phyloP scores from a whole-genome alignment of 2,329 filamentous ascomycete species.

The Colletotrichum caudatum region DNA sequence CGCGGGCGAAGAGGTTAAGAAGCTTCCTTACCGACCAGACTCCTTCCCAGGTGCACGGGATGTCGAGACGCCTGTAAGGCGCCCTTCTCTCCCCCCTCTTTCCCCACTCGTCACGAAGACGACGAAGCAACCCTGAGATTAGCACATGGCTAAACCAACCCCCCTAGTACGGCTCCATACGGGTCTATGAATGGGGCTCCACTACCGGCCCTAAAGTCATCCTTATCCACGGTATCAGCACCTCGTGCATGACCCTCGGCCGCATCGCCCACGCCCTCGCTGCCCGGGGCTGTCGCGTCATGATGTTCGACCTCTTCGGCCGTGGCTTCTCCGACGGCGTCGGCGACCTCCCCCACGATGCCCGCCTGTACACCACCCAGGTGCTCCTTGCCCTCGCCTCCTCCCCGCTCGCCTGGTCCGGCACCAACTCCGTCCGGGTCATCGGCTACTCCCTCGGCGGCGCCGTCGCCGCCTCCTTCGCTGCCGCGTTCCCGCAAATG shows the following conservation, averaged over 20 bases:
- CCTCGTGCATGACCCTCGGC: slow-evolving; percentile 79
- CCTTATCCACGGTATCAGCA: slow-evolving; percentile 86
- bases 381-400: slow-evolving; percentile 78
- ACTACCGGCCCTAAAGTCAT: slow-evolving; percentile 79
- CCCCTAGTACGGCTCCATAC: slow-evolving; percentile 74
- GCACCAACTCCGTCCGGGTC: slow-evolving; percentile 69
- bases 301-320: slow-evolving; percentile 82
- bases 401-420: slow-evolving; percentile 76
- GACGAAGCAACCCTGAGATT: not conserved
- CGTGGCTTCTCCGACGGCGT: slow-evolving; percentile 76
- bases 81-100: slow-evolving; percentile 35
- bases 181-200: slow-evolving; percentile 87
- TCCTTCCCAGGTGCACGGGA: slow-evolving; percentile 79
- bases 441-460: slow-evolving; percentile 88
- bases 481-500: slow-evolving; percentile 77
- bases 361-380: slow-evolving; percentile 79
- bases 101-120: not conserved
- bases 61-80: slow-evolving; percentile 72
- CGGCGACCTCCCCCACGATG: slow-evolving; percentile 76
- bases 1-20: slow-evolving; percentile 52
- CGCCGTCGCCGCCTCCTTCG: slow-evolving; percentile 80
- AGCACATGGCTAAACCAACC: slow-evolving; percentile 14
- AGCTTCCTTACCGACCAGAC: slow-evolving; percentile 72
- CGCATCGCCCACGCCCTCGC: slow-evolving; percentile 76
- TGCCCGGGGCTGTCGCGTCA: slow-evolving; percentile 78